Evolutionary conservation across 257 asterid species (phyloP).

Genomic region (Solanum chaucha): DNA sequence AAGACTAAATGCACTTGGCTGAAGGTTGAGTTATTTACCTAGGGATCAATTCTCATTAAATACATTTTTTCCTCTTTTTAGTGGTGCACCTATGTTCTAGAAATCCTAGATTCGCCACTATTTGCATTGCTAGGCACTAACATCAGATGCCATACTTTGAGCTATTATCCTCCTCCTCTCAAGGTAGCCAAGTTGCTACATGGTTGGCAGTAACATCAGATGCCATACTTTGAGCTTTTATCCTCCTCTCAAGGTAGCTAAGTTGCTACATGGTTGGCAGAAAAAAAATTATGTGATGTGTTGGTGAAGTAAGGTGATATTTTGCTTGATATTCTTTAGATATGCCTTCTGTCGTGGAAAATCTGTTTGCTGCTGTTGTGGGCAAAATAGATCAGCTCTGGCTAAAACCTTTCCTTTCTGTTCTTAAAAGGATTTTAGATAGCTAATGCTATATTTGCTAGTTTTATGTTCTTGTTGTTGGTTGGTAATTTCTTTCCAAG

Average conservation of each 20-base stretch:
- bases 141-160: neutral
- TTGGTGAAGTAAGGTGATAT: neutral
- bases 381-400: neutral
- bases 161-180: neutral
- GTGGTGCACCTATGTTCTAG: neutral
- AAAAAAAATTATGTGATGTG: neutral
- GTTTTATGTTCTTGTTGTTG: neutral
- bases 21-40: neutral
- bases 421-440: neutral
- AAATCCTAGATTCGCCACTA: neutral
- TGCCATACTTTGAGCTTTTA: neutral
- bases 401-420: neutral
- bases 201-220: neutral
- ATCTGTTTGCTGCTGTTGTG: neutral
- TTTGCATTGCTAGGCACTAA: neutral
- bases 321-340: neutral
- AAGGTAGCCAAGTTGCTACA: neutral
- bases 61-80: neutral
- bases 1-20: neutral
- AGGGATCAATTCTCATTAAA: neutral
- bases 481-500: neutral
- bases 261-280: neutral
- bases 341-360: neutral
- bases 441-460: neutral
- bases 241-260: neutral